Evolutionary conservation across 805 yeast genomes (phyloP).

Genomic region (Kregervanrija pseudodelftensis): DNA sequence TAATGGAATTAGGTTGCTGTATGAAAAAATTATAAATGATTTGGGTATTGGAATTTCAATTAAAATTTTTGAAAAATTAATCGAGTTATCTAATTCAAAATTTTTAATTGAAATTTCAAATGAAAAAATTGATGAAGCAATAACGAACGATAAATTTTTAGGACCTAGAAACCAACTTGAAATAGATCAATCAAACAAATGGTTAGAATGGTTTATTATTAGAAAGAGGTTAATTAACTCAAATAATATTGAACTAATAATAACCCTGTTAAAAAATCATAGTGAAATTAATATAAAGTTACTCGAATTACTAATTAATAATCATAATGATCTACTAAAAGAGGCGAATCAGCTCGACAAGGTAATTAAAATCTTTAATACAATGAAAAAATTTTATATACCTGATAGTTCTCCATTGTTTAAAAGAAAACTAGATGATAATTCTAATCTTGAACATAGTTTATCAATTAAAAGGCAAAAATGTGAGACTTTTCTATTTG

Average conservation of each 20-base stretch:
- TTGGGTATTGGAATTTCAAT: conserved; percentile 13
- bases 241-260: too few relatives aligned
- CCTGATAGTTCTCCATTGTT: conserved; percentile 6
- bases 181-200: too few relatives aligned
- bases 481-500: conserved; percentile 20
- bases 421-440: conserved; percentile 5
- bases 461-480: conserved; percentile 2
- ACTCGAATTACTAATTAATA: too few relatives aligned
- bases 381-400: conserved; percentile 19
- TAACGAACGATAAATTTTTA: background rate
- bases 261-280: too few relatives aligned
- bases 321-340: too few relatives aligned
- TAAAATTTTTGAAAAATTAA: conserved; percentile 12
- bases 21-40: conserved; percentile 22
- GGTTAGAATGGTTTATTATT: too few relatives aligned
- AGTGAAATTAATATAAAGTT: too few relatives aligned
- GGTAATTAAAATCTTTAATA: background rate
- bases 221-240: too few relatives aligned
- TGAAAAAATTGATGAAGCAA: background rate
- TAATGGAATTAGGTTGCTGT: conserved; percentile 24
- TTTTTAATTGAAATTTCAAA: conserved; percentile 2
- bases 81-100: conserved; percentile 8
- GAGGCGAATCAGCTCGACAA: too few relatives aligned
- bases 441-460: background rate
- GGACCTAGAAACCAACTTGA: background rate